These are phyloP conservation scores for Nectriaceae sp. DNA, from an alignment of 2,329 filamentous ascomycete species.

Conservation along the genomic window DNA sequence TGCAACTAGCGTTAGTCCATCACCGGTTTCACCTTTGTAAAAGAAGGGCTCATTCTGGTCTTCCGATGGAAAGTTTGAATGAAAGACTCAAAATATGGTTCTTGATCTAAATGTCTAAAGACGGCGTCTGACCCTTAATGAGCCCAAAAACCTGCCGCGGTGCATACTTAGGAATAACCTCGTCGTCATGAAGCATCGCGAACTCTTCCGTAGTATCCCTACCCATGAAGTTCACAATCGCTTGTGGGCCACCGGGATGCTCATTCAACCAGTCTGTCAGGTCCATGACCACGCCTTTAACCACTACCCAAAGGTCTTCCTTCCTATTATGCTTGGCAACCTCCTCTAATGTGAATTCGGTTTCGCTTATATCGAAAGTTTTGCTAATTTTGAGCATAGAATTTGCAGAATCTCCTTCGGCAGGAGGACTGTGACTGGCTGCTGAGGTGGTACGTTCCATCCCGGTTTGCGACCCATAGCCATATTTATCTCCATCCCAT, in stretches of 20 bases:
- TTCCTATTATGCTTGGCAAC: slow-evolving; percentile 98
- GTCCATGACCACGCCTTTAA: slow-evolving; percentile 97
- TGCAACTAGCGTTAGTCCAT: no score
- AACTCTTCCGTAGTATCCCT: slow-evolving; percentile 96
- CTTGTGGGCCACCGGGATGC: slow-evolving; percentile 95
- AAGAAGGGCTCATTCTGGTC: no score
- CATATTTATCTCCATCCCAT: slow-evolving; percentile 63
- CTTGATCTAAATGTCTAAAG: no score
- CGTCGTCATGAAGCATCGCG: slow-evolving; percentile 97
- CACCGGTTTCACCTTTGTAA: no score
- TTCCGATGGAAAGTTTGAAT: no score
- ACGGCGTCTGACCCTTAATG: slow-evolving; percentile 90
- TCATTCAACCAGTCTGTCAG: slow-evolving; percentile 96
- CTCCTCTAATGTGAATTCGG: slow-evolving; percentile 92
- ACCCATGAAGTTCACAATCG: slow-evolving; percentile 98
- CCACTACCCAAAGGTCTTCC: slow-evolving; percentile 96
- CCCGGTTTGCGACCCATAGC: slow-evolving; percentile 39
- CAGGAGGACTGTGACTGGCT: slow-evolving; percentile 41
- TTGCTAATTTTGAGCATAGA: slow-evolving; percentile 53
- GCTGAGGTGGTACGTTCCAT: slow-evolving; percentile 44
- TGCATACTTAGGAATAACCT: slow-evolving; percentile 98
- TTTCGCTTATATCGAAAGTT: slow-evolving; percentile 84
- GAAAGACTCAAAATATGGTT: no score
- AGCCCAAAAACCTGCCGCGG: slow-evolving; percentile 90
- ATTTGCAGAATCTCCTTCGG: slow-evolving; percentile 36